Percentiles rank a stretch among this genome's conserved stretches.
Conservation (phyloP, 129 eudicot genomes). For the Sambucus nigra region DNA sequence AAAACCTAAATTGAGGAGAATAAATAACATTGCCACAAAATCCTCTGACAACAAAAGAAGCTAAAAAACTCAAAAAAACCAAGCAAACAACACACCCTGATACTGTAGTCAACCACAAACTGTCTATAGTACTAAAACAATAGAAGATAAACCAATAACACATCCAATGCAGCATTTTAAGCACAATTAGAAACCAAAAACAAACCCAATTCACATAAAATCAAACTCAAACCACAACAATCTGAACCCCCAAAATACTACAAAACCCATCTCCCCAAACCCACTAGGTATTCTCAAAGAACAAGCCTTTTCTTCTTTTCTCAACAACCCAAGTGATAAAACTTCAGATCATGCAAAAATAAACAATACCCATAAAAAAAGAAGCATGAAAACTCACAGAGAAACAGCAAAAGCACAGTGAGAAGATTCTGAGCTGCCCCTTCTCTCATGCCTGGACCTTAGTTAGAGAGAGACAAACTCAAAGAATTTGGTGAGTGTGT, state of each 20-base stretch:
- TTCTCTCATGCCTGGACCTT: constrained; percentile 50
- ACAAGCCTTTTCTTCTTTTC: not conserved
- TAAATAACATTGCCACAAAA: constrained; percentile 15
- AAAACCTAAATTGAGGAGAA: constrained; percentile 28
- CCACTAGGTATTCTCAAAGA: constrained; percentile 13
- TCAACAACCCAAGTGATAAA: constrained; percentile 25
- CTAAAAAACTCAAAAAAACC: constrained; percentile 8
- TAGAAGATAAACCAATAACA: not conserved
- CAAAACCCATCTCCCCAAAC: constrained; percentile 18
- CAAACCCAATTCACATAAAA: constrained; percentile 12
- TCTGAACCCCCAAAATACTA: constrained; percentile 12
- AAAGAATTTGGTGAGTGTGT: not conserved
- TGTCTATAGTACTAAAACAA: not conserved
- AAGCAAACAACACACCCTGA: constrained; percentile 8
- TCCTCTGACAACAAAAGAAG: constrained; percentile 2
- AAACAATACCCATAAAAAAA: constrained; percentile 8
- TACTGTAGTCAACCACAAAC: constrained; percentile 2
- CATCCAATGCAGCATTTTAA: constrained; percentile 10
- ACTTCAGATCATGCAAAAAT: constrained; percentile 26
- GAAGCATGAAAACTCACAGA: constrained; percentile 42
- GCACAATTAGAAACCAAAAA: not conserved
- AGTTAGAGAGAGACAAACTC: not conserved
- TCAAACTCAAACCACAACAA: constrained; percentile 10
- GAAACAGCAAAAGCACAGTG: constrained; percentile 32
- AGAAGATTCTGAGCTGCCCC: constrained; percentile 23